These are phyloP conservation scores for Triticum dicoccoides DNA, from an alignment of 176 grass and related monocot genomes.

Conservation along the genomic window DNA sequence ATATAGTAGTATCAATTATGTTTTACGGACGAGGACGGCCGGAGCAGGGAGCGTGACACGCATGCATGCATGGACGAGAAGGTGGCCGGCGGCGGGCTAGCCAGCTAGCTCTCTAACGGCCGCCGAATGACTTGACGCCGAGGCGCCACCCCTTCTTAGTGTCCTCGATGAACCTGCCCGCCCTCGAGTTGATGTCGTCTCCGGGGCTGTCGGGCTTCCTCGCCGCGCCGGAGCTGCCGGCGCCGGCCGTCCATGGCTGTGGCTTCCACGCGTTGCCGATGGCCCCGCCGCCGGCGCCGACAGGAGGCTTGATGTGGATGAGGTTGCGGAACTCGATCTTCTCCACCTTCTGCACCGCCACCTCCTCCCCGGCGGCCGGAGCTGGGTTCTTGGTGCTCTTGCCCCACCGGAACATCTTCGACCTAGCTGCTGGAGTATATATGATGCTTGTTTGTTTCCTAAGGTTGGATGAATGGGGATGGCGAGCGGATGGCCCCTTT, in stretches of 20 bases:
- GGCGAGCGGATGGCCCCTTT: not conserved
- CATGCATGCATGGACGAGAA: not conserved
- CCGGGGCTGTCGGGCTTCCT: not conserved
- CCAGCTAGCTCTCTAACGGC: not conserved
- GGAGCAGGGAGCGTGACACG: not conserved
- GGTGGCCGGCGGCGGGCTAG: not conserved
- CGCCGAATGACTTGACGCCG: slow-evolving; percentile 10
- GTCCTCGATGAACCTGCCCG: slow-evolving; percentile 18
- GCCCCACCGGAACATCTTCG: slow-evolving; percentile 4
- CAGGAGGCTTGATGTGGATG: not conserved
- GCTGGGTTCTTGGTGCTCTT: not conserved
- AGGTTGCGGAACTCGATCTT: not conserved
- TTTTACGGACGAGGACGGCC: not conserved
- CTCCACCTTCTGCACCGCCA: slow-evolving; percentile 36
- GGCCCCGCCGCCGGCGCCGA: not conserved
- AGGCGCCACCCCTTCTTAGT: not conserved
- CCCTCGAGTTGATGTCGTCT: slow-evolving; percentile 29
- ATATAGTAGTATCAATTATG: not conserved
- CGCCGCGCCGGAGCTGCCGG: not conserved
- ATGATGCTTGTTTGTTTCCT: not conserved
- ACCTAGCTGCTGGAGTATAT: not conserved
- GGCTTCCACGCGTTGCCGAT: not conserved
- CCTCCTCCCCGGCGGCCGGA: slow-evolving; percentile 16
- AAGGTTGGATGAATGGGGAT: not conserved
- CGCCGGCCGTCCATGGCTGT: not conserved